These are phyloP conservation scores for Sordariomycetes sp. DNA, from an alignment of 2,329 filamentous ascomycete genomes.

Conservation along the genomic window DNA sequence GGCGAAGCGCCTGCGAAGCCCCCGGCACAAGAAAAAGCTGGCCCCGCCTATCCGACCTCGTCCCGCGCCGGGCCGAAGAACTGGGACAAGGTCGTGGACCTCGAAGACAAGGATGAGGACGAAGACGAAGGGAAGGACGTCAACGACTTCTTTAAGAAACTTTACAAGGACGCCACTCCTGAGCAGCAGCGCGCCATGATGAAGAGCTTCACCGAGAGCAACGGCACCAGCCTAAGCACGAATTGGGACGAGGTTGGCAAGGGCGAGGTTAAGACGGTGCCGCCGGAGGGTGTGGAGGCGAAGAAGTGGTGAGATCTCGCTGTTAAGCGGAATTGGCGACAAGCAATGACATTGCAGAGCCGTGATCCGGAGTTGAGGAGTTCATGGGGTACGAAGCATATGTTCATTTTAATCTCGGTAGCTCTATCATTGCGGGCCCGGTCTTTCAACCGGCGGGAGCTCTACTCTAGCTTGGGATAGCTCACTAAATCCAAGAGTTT, in stretches of 20 bases:
- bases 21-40: slow-evolving; percentile 4
- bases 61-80: slow-evolving; percentile 77
- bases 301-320: no score
- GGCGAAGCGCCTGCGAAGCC: neutral
- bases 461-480: no score
- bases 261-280: slow-evolving; percentile 60
- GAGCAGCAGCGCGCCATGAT: slow-evolving; percentile 91
- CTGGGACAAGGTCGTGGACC: slow-evolving; percentile 70
- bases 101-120: slow-evolving; percentile 47
- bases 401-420: no score
- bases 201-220: slow-evolving; percentile 93
- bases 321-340: no score
- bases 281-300: slow-evolving; percentile 69
- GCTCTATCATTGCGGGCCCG: no score
- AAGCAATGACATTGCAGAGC: no score
- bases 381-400: no score
- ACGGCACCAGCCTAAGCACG: slow-evolving; percentile 85
- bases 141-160: slow-evolving; percentile 80
- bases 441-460: no score
- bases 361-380: no score
- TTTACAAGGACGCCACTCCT: slow-evolving; percentile 67
- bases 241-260: slow-evolving; percentile 78
- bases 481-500: no score
- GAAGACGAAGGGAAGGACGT: slow-evolving; percentile 55
- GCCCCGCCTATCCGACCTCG: slow-evolving; percentile 73